Percentiles rank a stretch among this genome's conserved stretches.
Conservation (phyloP, 495 filamentous ascomycete species). For the Aspergillus baeticus region DNA sequence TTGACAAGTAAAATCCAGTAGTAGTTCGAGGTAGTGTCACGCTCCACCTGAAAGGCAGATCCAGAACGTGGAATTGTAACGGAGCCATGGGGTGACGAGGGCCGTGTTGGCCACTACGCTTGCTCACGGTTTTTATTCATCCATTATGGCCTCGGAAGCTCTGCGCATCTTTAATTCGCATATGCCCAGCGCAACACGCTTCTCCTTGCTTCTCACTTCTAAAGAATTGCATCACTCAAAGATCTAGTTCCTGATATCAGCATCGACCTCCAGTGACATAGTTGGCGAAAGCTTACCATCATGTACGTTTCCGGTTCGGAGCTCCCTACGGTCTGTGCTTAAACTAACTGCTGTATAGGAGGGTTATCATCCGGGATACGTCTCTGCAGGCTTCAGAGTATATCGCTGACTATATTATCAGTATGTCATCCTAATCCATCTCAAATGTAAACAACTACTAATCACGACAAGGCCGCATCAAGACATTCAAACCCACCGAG, state of each 20-base stretch:
- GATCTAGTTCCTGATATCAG: not conserved
- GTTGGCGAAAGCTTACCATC: constrained; percentile 12
- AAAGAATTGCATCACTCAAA: not conserved
- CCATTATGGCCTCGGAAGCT: not conserved
- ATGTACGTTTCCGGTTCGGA: constrained; percentile 25
- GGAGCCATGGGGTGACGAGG: constrained; percentile 20
- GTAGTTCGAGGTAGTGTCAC: constrained; percentile 17
- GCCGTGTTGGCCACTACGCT: constrained; percentile 8
- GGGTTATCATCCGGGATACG: constrained; percentile 79
- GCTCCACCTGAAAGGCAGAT: constrained; percentile 18
- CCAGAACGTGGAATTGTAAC: constrained; percentile 17
- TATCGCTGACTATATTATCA: constrained; percentile 81
- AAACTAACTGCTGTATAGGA: constrained; percentile 52
- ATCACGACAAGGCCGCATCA: constrained; percentile 65
- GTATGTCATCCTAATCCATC: constrained; percentile 35
- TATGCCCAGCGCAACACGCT: not conserved
- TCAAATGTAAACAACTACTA: no score
- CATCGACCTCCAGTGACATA: constrained; percentile 19
- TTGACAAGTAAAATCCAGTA: not conserved
- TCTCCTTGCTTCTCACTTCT: not conserved
- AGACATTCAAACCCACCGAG: constrained; percentile 66
- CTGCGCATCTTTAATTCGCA: not conserved
- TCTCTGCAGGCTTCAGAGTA: constrained; percentile 64
- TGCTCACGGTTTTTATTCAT: constrained; percentile 3
- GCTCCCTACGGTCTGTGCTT: not conserved